Evolutionary conservation across 805 yeast species (phyloP), one percentile per base, ranked within the genome.

Genomic region (Myxozyma kluyveri): DNA sequence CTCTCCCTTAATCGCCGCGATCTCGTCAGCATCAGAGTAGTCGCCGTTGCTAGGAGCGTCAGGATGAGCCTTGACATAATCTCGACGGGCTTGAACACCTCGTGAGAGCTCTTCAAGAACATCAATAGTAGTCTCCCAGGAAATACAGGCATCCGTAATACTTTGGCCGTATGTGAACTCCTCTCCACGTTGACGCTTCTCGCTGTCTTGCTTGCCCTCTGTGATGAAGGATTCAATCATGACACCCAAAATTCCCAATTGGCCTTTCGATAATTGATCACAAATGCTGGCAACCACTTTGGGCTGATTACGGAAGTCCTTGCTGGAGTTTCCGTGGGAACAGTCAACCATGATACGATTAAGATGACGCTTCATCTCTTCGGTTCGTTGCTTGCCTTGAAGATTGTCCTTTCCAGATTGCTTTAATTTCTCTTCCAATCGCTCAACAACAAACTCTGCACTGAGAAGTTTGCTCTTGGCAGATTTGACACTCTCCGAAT

Each of bases 81-180:
- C 52, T 12, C 97, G 84, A 77, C 97, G 84, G 43, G 75, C 74
- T 69, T 80, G 79, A 27, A 91, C 93, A 54, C 96, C 95, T 31
- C 78, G 78, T 23, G 97, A 83, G 63, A 91, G 79, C 46, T 75
- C 73, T 46, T 75, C 77, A 62, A 91, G 76, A 49, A 88, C 91
- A 23, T 69, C 72, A 44, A 77, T 91, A 17, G 99, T 91, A 44
- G 81, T 75, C 48, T 86, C 93, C 88, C 96, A 88, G 54, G 88
- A 79, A 55, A 91, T 89, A 77, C 99, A 91, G 29, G 96, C 96
- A 71, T 91, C 99, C n/a, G 99, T 91, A 64, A 91, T 89, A 27
- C 96, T 86, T 58, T 89, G 87, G 57, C 99, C 99, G 72, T 91
- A 91, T 65, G 85, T 80, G 71, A 91, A 79, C 21, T 76, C 80